Base-by-base conservation (phyloP, 371 early-diverging fungal genomes). In the Mucor circinelloides region DNA sequence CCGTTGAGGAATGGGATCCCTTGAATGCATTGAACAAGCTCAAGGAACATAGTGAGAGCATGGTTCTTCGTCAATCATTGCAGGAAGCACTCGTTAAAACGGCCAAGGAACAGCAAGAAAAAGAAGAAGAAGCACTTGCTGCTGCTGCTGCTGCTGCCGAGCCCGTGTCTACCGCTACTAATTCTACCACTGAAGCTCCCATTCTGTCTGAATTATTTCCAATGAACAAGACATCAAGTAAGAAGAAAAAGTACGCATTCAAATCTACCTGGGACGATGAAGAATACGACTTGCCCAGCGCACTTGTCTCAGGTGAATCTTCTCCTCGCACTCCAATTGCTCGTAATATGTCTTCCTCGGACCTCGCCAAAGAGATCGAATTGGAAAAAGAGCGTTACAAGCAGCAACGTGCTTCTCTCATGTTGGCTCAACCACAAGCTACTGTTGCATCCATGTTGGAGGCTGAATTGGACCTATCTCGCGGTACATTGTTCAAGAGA, bases 261-360 rank as follows among this genome's bases (percentile, higher is more conserved):
- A 63, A 48, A 32, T 68, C 65, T 15, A 57, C 57, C 40, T 68
- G 72, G 68, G 56, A 72, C 21, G 64, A 58, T 21, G 71, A 72
- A 61, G 67, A 63, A 21, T 50, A 64, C 19, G 68, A 54, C 6
- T 15, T 61, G 9, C 72, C 72, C 19, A 67, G 60, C 25, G 67
- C 59, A 4, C 48, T 65, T 27, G 40, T 44, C 28, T 72, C 72
- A 2, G 70, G 69, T 5, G 36, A 60, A 46, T 63, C 67, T 1
- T 70, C 76, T 32, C 76, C 76, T 31, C 62, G 70, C 31, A 76
- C 76, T 2, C 76, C 76, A 19, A 25, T 72, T 6, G 56, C 57
- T 9, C 63, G 61, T 6, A 38, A 44, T 6, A 32, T 68, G 56
- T 42, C 56, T 0, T 30, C 50, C 1, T 46, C 58, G 4, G 65